Percentiles rank a stretch among this genome's conserved stretches.
These are phyloP conservation scores for Myrmaecium sp. DNA, from an alignment of 2,329 filamentous ascomycete species.

Conservation along the genomic window DNA sequence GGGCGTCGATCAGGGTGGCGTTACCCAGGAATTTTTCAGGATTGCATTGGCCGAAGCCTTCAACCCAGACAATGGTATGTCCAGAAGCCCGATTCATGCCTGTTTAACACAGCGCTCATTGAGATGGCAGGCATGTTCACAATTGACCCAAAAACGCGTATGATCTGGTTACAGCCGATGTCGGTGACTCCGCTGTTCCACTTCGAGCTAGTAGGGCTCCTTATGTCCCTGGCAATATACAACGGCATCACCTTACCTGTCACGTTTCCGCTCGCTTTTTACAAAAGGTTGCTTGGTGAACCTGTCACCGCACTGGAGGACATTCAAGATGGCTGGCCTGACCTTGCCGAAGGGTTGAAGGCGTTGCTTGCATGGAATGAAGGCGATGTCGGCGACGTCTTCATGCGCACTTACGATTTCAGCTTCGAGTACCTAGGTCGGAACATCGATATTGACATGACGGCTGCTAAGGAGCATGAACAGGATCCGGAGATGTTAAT, in stretches of 20 bases:
- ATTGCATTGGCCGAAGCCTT: constrained; percentile 66
- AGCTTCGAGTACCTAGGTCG: constrained; percentile 44
- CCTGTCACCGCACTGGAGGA: constrained; percentile 55
- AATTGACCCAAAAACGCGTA: constrained; percentile 55
- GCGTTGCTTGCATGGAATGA: constrained; percentile 63
- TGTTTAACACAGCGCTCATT: no score
- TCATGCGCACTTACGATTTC: constrained; percentile 75
- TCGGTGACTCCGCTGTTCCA: constrained; percentile 75
- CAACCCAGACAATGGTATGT: constrained; percentile 52
- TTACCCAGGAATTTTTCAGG: constrained; percentile 93
- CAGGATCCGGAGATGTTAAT: constrained; percentile 2
- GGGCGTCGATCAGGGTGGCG: constrained; percentile 83
- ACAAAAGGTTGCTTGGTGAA: constrained; percentile 58
- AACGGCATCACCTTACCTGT: constrained; percentile 85
- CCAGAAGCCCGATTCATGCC: neutral
- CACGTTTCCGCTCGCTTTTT: constrained; percentile 73
- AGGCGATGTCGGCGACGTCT: constrained; percentile 64
- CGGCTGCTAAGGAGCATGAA: constrained; percentile 8
- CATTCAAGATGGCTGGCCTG: constrained; percentile 81
- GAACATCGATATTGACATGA: constrained; percentile 38
- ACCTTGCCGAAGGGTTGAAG: constrained; percentile 57
- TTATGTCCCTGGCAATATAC: constrained; percentile 82
- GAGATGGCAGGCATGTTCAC: constrained; percentile 48
- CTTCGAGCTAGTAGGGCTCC: constrained; percentile 71
- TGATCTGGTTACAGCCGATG: constrained; percentile 77